Conservation (phyloP, 352 stramenopile species). For the Pythium insidiosum region DNA sequence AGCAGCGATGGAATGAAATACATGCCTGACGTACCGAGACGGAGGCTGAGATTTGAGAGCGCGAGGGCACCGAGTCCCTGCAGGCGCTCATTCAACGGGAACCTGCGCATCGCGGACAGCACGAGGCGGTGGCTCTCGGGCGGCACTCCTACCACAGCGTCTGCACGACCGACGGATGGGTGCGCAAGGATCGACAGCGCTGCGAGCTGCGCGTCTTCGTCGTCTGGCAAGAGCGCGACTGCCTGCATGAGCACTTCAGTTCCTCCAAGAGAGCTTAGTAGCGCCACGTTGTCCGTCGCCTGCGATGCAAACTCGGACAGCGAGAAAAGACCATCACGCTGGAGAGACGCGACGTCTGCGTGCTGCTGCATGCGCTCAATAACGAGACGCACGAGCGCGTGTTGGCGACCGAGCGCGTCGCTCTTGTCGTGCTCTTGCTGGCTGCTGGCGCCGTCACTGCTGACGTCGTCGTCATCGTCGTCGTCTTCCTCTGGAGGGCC, state of each 20-base stretch:
- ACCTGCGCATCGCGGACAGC: constrained; percentile 46
- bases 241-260: constrained; percentile 37
- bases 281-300: constrained; percentile 17
- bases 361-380: constrained; percentile 38
- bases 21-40: constrained; percentile 38
- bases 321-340: constrained; percentile 39
- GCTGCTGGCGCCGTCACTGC: not conserved
- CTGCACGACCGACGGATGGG: constrained; percentile 38
- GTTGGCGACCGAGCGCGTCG: not conserved
- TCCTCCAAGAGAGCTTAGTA: constrained; percentile 32
- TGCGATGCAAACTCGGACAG: constrained; percentile 27
- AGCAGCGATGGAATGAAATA: too few species aligned
- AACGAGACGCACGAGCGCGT: constrained; percentile 22
- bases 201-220: constrained; percentile 36
- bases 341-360: constrained; percentile 22
- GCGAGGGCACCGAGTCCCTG: constrained; percentile 44
- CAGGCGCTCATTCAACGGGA: constrained; percentile 47
- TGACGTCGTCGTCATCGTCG: not conserved
- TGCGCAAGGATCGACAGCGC: constrained; percentile 47
- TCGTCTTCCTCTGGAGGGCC: not conserved
- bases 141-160: constrained; percentile 36
- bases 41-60: constrained; percentile 47
- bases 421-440: not conserved
- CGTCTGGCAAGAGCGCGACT: constrained; percentile 36
- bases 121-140: constrained; percentile 43